Base-by-base conservation (phyloP, 148 eudicot genomes). In the Rhododendron kiyosumense region DNA sequence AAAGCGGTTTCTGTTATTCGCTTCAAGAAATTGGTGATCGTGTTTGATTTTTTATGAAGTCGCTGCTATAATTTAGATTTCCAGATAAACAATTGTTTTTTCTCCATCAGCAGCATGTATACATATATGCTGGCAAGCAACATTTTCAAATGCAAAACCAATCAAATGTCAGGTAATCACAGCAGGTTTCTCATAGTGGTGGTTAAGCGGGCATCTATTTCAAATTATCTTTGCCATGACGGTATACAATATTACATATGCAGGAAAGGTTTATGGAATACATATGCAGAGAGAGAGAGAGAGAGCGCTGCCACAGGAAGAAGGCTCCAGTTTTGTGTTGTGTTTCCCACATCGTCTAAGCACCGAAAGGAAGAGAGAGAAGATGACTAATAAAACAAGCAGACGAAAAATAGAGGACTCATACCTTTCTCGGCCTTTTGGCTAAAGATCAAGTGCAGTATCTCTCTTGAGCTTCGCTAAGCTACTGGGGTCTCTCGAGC, bases 361-460 rank as follows among this genome's bases (percentile, higher is more conserved):
- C 51, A 48, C 51, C 13, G 2, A 48, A 48, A 49, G 52, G 52
- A 49, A 49, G 14, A 49, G 52, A 49, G 52, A 49, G 52, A 49
- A 49, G 52, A 49, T 10, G 52, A 10, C 14, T 38, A 51, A 2
- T 51, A 51, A 11, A 51, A 51, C 3, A 11, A 51, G 54, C 54
- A 51, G 54, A 51, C 15, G 49, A 46, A 8, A 46, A 12, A 0
- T 8, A 9, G 11, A 46, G 12, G 11, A 46, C 46, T 46, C 84
- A 89, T 87, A 91, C 93, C 88, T 90, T 89, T 91, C 92, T 91
- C 91, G 90, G 92, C 91, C 90, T 89, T 91, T 89, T 87, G 90
- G 93, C 90, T 88, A 91, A 91, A 89, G 90, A 87, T 89, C n/a
- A n/a, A n/a, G n/a, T n/a, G n/a, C n/a, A n/a, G n/a, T n/a, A n/a